Base-by-base conservation (phyloP, 2,329 filamentous ascomycete genomes). In the Domatiomyces catenatus region DNA sequence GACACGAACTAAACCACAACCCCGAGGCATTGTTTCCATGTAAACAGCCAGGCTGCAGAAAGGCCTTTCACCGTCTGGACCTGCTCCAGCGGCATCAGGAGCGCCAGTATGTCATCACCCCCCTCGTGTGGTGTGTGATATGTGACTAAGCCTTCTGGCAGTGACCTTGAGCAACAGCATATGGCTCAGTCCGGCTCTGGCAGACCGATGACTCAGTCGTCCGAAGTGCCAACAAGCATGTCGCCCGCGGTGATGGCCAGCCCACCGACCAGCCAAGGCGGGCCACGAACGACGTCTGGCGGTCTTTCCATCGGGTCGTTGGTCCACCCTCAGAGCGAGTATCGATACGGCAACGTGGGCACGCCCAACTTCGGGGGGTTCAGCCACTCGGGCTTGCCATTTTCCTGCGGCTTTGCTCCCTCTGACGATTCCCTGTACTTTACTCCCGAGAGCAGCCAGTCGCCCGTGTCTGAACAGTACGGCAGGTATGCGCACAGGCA, bases 1-100 rank as follows among this genome's bases (percentile, higher is more conserved):
- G 71, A 44, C 71, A 74, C 64, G 70, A 74, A 58, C 60, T 71
- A 51, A 74, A 74, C 57, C 71, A 74, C 61, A 73, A 71, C 54
- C 67, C 70, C 4, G 68, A 71, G 53, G 68, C 69, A 24, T 60
- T 65, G 7, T 73, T 67, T 54, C 64, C 63, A 18, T 74, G 71
- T 58, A 61, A 63, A 19, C 62, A 69, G 28, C 59, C 61, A 51
- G 68, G 66, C 49, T 74, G 71, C 61, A 66, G 66, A 47, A 72
- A 72, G 55, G 66, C 69, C 19, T 74, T 74, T 54, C 70, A 72
- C 54, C 69, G 71, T 12, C 60, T 67, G 24, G 71, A 74, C 60
- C 60, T 74, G 44, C 63, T 73, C 45, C 62, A 68, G 32, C 67
- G 71, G 24, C 71, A 74, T 58, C 68, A 72, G 63, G 71, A 72